A percentile compares a stretch with the other conserved stretches of the same genome.
Evolutionary conservation across 805 yeast species (phyloP).

Genomic region (Pichia cephalocereana): DNA sequence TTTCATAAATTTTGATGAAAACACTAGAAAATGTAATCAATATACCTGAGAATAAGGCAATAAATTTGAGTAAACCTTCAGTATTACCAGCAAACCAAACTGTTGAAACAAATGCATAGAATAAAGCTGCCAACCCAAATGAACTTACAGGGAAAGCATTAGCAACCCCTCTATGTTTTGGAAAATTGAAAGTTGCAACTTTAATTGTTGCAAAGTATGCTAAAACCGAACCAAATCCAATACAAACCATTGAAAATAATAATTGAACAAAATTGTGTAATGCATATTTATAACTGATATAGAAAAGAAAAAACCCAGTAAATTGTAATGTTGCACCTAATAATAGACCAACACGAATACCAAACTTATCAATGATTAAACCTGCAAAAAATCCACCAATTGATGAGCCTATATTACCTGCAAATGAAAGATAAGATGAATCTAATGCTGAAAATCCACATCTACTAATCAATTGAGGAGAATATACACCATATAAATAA

Average conservation of each 20-base stretch:
- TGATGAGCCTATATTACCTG: slow-evolving; percentile 56
- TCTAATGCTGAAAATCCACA: slow-evolving; percentile 50
- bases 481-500: slow-evolving; percentile 64
- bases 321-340: slow-evolving; percentile 49
- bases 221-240: slow-evolving; percentile 60
- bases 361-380: slow-evolving; percentile 49
- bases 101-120: slow-evolving; percentile 52
- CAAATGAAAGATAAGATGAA: slow-evolving; percentile 56
- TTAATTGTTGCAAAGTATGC: slow-evolving; percentile 53
- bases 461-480: slow-evolving; percentile 56
- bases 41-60: slow-evolving; percentile 43
- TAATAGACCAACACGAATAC: slow-evolving; percentile 44
- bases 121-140: slow-evolving; percentile 62
- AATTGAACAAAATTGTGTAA: slow-evolving; percentile 33
- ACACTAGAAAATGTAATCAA: slow-evolving; percentile 35
- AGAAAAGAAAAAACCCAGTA: slow-evolving; percentile 44
- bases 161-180: slow-evolving; percentile 60
- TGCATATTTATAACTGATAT: slow-evolving; percentile 34
- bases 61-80: slow-evolving; percentile 44
- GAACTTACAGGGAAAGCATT: slow-evolving; percentile 60
- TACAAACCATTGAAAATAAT: slow-evolving; percentile 38
- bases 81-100: slow-evolving; percentile 43
- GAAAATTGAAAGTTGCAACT: slow-evolving; percentile 56
- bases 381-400: slow-evolving; percentile 70
- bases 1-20: slow-evolving; percentile 31